Conservation (phyloP, 163 green algal genomes). For the Scenedesmus sp. region DNA sequence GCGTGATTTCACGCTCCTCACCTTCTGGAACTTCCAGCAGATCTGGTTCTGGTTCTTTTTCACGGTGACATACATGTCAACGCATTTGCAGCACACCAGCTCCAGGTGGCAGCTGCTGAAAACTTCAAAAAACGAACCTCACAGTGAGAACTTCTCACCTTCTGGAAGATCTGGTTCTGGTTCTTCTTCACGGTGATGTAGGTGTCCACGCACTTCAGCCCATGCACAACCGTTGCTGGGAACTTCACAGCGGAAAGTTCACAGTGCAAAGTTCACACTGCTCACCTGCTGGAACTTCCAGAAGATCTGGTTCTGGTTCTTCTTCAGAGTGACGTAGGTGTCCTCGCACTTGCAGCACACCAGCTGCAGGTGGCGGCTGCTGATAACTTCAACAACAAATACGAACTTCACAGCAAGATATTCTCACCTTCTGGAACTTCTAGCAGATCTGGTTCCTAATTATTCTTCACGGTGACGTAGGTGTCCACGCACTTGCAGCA, state of each 20-base stretch:
- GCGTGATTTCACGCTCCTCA: slow-evolving; percentile 19
- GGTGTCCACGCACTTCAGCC: slow-evolving; percentile 74
- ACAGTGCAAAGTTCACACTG: too few species aligned
- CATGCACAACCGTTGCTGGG: too few species aligned
- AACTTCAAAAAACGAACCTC: too few species aligned
- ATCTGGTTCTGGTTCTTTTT: slow-evolving; percentile 94
- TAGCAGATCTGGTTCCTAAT: slow-evolving; percentile 93
- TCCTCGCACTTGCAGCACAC: slow-evolving; percentile 81
- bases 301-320: slow-evolving; percentile 92
- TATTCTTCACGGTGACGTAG: slow-evolving; percentile 90
- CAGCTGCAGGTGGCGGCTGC: slow-evolving; percentile 73
- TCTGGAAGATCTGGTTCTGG: slow-evolving; percentile 89
- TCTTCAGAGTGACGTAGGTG: slow-evolving; percentile 91
- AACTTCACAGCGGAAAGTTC: too few species aligned
- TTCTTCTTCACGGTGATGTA: slow-evolving; percentile 91
- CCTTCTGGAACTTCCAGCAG: slow-evolving; percentile 88
- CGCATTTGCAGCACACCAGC: slow-evolving; percentile 42
- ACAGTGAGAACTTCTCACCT: slow-evolving; percentile 58
- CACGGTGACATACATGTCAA: slow-evolving; percentile 88
- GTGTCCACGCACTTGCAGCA: slow-evolving; percentile 82
- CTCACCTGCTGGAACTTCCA: slow-evolving; percentile 85
- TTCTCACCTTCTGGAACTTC: slow-evolving; percentile 67
- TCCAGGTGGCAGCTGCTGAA: too few species aligned
- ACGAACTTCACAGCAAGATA: not conserved
- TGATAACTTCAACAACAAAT: not conserved